phyloP scores from a whole-genome alignment of 2,329 filamentous ascomycete genomes.

The Emericellopsis cladophorae region DNA sequence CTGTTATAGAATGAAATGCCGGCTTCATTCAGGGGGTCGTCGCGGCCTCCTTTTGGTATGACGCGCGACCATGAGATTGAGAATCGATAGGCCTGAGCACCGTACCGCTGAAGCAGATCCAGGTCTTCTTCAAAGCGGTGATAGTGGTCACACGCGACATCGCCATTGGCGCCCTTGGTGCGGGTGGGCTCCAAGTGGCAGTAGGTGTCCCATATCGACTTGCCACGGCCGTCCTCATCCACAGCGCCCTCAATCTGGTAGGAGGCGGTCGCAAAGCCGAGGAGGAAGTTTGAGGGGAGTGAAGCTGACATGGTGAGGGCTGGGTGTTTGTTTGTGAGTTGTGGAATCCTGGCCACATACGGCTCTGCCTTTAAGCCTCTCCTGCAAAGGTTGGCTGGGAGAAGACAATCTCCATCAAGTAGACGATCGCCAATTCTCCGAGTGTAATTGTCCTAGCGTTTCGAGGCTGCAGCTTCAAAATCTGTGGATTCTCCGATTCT shows the following conservation, averaged over 20 bases:
- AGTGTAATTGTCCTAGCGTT: background rate
- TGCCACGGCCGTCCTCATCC: slow-evolving; percentile 24
- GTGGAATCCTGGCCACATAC: background rate
- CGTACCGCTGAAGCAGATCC: slow-evolving; percentile 42
- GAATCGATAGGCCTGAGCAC: slow-evolving; percentile 50
- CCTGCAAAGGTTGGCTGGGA: too few species aligned
- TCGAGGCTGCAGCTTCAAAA: background rate
- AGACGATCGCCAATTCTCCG: too few species aligned
- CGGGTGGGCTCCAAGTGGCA: slow-evolving; percentile 25
- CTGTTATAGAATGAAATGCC: slow-evolving; percentile 47
- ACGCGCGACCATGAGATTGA: slow-evolving; percentile 55
- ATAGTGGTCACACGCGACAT: slow-evolving; percentile 32
- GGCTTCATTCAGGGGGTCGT: slow-evolving; percentile 49
- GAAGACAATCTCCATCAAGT: too few species aligned
- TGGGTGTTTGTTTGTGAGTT: background rate
- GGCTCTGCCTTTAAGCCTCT: background rate
- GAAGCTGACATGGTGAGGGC: slow-evolving; percentile 1
- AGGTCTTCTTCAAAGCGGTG: slow-evolving; percentile 38
- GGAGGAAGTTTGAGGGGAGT: slow-evolving; percentile 23
- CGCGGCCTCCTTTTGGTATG: slow-evolving; percentile 49
- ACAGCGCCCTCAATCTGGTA: slow-evolving; percentile 32
- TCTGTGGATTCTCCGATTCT: slow-evolving; percentile 4
- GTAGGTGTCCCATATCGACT: slow-evolving; percentile 29
- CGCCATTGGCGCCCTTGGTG: slow-evolving; percentile 27
- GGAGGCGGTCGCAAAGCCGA: slow-evolving; percentile 27